Conservation (phyloP, 2,329 filamentous ascomycete genomes). For the Claviceps africana region DNA sequence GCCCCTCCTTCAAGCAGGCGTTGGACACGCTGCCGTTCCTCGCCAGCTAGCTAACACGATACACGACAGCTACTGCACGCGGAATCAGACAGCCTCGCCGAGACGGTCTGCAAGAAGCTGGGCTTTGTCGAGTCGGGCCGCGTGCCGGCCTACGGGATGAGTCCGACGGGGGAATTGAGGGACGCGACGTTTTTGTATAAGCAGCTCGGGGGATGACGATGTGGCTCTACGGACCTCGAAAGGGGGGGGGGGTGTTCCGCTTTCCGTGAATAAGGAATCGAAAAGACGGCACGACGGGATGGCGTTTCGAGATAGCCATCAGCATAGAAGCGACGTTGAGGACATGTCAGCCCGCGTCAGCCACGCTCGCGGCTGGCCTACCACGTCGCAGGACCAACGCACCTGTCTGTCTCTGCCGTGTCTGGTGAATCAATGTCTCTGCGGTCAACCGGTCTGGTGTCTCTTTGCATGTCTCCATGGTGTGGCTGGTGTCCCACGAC, state of each 20-base stretch:
- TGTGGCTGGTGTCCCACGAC: too few species aligned
- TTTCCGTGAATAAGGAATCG: not conserved
- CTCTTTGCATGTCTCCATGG: too few species aligned
- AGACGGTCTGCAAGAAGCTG: conserved; percentile 38
- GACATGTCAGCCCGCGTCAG: too few species aligned
- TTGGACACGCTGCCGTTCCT: too few species aligned
- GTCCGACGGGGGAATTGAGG: conserved; percentile 32
- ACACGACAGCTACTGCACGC: conserved; percentile 34
- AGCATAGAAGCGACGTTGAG: not conserved
- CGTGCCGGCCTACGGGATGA: conserved; percentile 39
- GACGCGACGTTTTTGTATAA: conserved; percentile 47
- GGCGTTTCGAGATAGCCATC: not conserved
- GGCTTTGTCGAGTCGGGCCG: conserved; percentile 42
- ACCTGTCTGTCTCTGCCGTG: too few species aligned
- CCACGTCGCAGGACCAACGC: too few species aligned
- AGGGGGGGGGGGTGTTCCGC: not conserved
- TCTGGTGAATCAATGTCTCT: too few species aligned
- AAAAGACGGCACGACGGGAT: not conserved
- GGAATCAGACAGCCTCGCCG: conserved; percentile 36
- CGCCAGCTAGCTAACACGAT: not conserved
- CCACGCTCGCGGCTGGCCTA: too few species aligned
- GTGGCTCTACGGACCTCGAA: too few species aligned
- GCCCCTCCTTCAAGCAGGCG: too few species aligned
- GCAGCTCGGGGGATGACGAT: conserved; percentile 23
- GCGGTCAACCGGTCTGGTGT: too few species aligned